Evolutionary conservation across 2,329 filamentous ascomycete species (phyloP), one percentile per base, ranked within the genome.

Genomic region (Aureobasidium pullulans): DNA sequence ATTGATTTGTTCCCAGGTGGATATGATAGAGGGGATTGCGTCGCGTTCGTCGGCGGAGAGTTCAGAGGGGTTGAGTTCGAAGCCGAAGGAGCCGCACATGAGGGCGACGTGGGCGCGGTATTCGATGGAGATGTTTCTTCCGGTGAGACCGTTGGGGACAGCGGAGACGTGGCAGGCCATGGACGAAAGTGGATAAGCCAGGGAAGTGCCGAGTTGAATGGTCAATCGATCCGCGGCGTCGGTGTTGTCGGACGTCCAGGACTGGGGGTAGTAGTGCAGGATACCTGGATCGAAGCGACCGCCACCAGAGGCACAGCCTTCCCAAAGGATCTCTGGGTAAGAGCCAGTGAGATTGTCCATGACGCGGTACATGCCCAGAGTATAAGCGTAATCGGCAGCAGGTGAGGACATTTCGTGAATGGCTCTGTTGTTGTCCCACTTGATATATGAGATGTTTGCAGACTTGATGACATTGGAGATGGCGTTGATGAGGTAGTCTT

Each of bases 381-480:
- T 85, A 68, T 87, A 86, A 1, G 74, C 71, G 66, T 87, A 83
- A 64, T 79, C 73, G 6, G 76, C 78, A 0, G 77, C 74, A 0
- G 84, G 82, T 0, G 75, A 76, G 0, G 82, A 72, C 47, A 77
- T 77, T 68, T 87, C 84, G 66, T 86, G 82, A 46, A 86, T 83
- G 1, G 79, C 84, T 5, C 84, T 75, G 70, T 87, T 87, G 69
- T 86, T 84, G 63, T 87, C 84, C 84, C 84, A 87, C 64, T 87
- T 87, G 62, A 87, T 78, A 62, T 87, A 87, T 9, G 72, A 71
- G 48, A 87, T 80, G 28, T 80, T 73, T 0, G 79, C 77, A 1
- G 73, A 78, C 46, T 79, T 73, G 16, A 87, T 76, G 6, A 87
- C 75, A 3, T 74, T 71, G 2, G 82, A 77, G 3, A 87, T 73